A percentile compares a stretch with the other conserved stretches of the same genome.
Evolutionary conservation across 495 filamentous ascomycete species (phyloP).

Genomic region (Aspergillus saccharolyticus): DNA sequence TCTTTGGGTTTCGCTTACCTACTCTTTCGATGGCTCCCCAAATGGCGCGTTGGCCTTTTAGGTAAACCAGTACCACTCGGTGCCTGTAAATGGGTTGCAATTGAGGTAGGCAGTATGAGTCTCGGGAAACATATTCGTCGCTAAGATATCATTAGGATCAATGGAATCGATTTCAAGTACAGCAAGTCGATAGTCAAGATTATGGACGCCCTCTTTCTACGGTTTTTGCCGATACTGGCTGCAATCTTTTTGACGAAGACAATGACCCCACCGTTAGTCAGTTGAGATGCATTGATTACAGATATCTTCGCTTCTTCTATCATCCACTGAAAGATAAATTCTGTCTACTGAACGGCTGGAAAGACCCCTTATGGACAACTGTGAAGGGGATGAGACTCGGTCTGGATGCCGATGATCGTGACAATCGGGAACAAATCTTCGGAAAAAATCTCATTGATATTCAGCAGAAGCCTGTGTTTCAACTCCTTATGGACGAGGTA

Average conservation of each 20-base stretch:
- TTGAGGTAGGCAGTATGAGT: conserved; percentile 54
- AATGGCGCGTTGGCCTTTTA: conserved; percentile 73
- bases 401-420: conserved; percentile 87
- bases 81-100: conserved; percentile 82
- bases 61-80: conserved; percentile 62
- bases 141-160: conserved; percentile 57
- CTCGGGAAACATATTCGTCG: conserved; percentile 4
- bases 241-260: conserved; percentile 67
- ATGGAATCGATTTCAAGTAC: conserved; percentile 84
- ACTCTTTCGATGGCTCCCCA: conserved; percentile 82
- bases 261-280: conserved; percentile 70
- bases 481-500: conserved; percentile 88
- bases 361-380: conserved; percentile 82
- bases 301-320: conserved; percentile 89
- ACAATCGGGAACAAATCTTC: conserved; percentile 77
- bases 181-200: conserved; percentile 55
- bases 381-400: conserved; percentile 70
- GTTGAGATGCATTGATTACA: conserved; percentile 78
- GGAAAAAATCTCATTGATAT: conserved; percentile 87
- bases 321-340: conserved; percentile 87
- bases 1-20: conserved; percentile 78
- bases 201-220: conserved; percentile 84
- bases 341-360: conserved; percentile 80
- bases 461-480: conserved; percentile 73
- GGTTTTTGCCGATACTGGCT: conserved; percentile 66